Evolutionary conservation across 345 rosid genomes (phyloP), one percentile per base, ranked within the genome.

Genomic region (Camelina sativa): DNA sequence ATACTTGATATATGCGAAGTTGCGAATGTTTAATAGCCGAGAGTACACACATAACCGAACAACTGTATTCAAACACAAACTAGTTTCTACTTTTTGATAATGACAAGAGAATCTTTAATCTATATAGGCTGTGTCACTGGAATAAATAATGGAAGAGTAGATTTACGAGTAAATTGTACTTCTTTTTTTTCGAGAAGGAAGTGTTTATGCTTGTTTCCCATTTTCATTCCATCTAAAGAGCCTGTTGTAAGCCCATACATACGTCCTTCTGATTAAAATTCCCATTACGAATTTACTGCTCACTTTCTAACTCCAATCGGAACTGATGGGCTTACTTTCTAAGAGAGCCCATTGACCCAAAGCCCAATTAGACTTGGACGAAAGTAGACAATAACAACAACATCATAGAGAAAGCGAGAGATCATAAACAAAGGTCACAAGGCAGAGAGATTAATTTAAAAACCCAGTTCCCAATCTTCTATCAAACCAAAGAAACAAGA

Each of bases 381-480:
- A 32, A 37, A n/a, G 32, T 13, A 38, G 7, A 62, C 30, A 57
- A 12, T 38, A 37, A 16, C 69, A 64, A 57, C 69, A 43, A 10
- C 13, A 40, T 41, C 20, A 30, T 8, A 2, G 34, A 46, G 41
- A 20, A 16, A 61, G 3, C 5, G 15, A 41, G 19, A 71, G 5
- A 8, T 20, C 25, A 17, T n/a, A 47, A 55, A 23, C n/a, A 35
- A 56, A 25, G 48, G 43, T 40, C 40, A 57, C 0, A 72, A 44
- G 65, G 57, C 50, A 74, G 59, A 56, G 65, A 56, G 51, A 65
- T 65, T 25, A 23, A 38, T 11, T 47, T 2, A 40, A 55, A 44
- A 17, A 17, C 30, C 15, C 55, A 73, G 71, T 74, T 3, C 32
- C 32, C 61, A 66, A 58, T 58, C 61, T 62, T 66, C 23, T 63